phyloP scores from a whole-genome alignment of 2,329 filamentous ascomycete species.

The Alternaria longipes region DNA sequence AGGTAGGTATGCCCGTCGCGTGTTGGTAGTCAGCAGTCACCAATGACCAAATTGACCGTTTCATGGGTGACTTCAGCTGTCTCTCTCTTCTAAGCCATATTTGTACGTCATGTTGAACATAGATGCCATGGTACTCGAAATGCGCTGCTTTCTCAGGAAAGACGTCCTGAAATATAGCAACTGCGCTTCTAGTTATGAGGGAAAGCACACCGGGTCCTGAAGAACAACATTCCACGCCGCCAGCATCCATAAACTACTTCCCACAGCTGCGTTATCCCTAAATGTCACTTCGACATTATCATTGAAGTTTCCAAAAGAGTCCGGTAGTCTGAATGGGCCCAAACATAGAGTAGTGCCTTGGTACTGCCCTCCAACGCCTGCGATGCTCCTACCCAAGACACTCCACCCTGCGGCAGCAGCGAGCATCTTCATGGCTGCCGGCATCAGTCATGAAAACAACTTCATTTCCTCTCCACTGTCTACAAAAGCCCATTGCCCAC shows the following conservation, averaged over 20 bases:
- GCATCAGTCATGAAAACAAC: conserved; percentile 15
- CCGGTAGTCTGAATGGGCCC: not conserved
- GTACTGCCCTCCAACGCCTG: not conserved
- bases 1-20: not conserved
- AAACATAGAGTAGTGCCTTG: not conserved
- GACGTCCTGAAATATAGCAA: not conserved
- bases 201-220: not conserved
- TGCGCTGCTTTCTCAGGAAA: not conserved
- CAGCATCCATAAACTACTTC: not conserved
- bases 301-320: not conserved
- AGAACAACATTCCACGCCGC: not conserved
- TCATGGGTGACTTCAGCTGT: not conserved
- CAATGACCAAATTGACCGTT: not conserved
- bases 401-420: not conserved
- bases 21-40: not conserved
- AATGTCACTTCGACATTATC: not conserved
- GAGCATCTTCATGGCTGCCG: conserved; percentile 5
- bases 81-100: not conserved
- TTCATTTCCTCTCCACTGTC: not conserved
- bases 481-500: conserved; percentile 10
- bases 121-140: not conserved
- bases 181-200: not conserved
- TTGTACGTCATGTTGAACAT: not conserved
- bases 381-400: not conserved
- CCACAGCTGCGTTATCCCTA: not conserved